Evolutionary conservation across 2,329 filamentous ascomycete genomes (phyloP), one percentile per base, ranked within the genome.

Genomic region (Xylariaceae sp.): DNA sequence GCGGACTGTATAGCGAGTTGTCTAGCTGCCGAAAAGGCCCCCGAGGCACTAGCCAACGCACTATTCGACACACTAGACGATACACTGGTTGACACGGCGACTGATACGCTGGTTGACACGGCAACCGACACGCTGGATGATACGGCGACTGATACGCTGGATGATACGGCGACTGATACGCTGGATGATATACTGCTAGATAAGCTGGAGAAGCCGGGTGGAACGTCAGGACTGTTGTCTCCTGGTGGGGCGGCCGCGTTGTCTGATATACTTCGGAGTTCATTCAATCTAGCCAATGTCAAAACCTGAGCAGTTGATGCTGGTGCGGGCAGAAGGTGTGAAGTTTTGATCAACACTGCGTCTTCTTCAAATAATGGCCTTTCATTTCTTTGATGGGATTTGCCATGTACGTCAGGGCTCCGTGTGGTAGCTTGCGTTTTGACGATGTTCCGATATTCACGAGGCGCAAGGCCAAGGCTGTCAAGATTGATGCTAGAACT

Each of bases 41-140:
- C 13, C 11, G 24, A 33, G 11, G 35, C 15, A 36, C 30, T 21
- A 21, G 30, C 50, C 1, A 53, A 39, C 11, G 41, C 39, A 26
- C 26, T 40, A 6, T 8, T 37, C 8, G 47, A 52, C 16, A 59
- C 47, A 29, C 33, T 47, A 26, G 13, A 48, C 20, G 37, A 42
- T 44, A n/a, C n/a, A n/a, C n/a, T 50, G 24, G 4, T 39, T 27
- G 44, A 48, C 13, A 43, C 7, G 16, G 51, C n/a, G 3, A 39
- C 15, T 7, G 40, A 44, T 27, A 49, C 32, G 39, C 47, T 44
- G 11, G 45, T 36, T 23, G 49, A 51, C 8, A 51, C 24, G n/a
- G 13, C 13, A 23, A 7, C 15, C 15, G 35, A 24, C 7, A 26
- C 30, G 16, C 18, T 47, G 32, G 13, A 48, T 24, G 37, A 42